These are phyloP conservation scores for Coniochaeta hoffmannii DNA, from an alignment of 2,329 filamentous ascomycete genomes.

Conservation along the genomic window DNA sequence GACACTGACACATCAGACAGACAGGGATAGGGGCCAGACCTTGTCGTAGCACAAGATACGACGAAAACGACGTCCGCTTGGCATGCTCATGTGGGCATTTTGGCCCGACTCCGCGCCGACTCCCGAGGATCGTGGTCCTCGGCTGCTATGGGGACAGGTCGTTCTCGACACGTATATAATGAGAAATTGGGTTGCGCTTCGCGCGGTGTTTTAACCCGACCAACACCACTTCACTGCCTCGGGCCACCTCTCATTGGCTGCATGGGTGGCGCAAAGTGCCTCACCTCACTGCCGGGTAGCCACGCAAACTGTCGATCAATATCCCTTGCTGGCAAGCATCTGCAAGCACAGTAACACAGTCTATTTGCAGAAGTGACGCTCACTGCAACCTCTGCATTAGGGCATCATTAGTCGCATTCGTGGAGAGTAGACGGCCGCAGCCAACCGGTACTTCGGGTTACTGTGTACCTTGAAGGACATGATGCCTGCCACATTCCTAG, in stretches of 20 bases:
- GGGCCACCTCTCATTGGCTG: neutral
- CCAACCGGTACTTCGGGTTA: neutral
- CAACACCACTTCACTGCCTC: neutral
- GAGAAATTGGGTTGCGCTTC: neutral
- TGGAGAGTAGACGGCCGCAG: neutral
- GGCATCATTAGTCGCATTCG: neutral
- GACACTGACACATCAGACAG: neutral
- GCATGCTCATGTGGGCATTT: neutral
- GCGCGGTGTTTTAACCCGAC: neutral
- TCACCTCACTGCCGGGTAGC: neutral
- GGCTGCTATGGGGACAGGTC: neutral
- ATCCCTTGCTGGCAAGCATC: neutral
- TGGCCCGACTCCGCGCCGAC: neutral
- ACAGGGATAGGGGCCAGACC: neutral
- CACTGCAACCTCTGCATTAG: neutral
- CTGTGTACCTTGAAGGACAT: neutral
- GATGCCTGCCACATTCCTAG: neutral
- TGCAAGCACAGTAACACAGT: neutral
- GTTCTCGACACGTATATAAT: neutral
- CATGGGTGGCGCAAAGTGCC: neutral
- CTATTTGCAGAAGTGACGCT: neutral
- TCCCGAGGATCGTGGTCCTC: neutral
- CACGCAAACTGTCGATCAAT: neutral
- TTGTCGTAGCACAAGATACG: neutral
- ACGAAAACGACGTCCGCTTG: neutral